phyloP scores from a whole-genome alignment of 2,329 filamentous ascomycete genomes.

The Colletotrichum eleusines region DNA sequence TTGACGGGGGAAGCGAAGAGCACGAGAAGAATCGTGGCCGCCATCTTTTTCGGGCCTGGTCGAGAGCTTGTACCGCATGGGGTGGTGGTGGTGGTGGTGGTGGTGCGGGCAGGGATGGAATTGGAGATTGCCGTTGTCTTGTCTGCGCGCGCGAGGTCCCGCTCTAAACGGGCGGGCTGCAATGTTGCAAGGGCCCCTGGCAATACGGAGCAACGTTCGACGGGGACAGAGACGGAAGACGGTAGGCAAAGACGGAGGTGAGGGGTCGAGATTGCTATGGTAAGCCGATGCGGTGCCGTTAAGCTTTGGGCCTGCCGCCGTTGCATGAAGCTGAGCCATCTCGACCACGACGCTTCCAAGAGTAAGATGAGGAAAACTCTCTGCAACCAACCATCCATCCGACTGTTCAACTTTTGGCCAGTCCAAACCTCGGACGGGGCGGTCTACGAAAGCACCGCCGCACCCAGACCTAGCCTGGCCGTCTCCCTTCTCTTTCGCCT shows the following conservation, averaged over 20 bases:
- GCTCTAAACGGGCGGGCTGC: slow-evolving; percentile 29
- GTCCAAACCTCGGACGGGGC: slow-evolving; percentile 29
- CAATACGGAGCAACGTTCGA: slow-evolving; percentile 17
- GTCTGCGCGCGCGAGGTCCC: slow-evolving; percentile 24
- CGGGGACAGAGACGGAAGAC: slow-evolving; percentile 28
- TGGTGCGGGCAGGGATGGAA: slow-evolving; percentile 32
- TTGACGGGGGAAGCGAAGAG: slow-evolving; percentile 14
- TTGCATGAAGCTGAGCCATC: slow-evolving; percentile 41
- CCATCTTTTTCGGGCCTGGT: slow-evolving; percentile 24
- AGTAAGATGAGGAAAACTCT: slow-evolving; percentile 21
- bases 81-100: slow-evolving; percentile 17
- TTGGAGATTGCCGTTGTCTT: slow-evolving; percentile 15
- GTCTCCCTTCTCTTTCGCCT: too few relatives aligned
- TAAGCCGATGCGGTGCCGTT: slow-evolving; percentile 39
- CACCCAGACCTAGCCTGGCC: slow-evolving; percentile 20
- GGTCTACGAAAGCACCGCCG: slow-evolving; percentile 37
- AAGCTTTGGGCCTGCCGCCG: slow-evolving; percentile 34
- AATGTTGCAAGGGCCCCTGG: slow-evolving; percentile 27
- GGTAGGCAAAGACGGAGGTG: slow-evolving; percentile 33
- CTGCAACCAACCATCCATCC: slow-evolving; percentile 17
- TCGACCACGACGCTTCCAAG: slow-evolving; percentile 32
- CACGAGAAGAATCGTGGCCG: slow-evolving; percentile 24
- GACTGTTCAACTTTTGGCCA: slow-evolving; percentile 11
- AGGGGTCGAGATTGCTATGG: slow-evolving; percentile 19
- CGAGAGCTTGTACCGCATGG: slow-evolving; percentile 34